phyloP scores from a whole-genome alignment of 106 monocot species.

The Agapanthus africanus region DNA sequence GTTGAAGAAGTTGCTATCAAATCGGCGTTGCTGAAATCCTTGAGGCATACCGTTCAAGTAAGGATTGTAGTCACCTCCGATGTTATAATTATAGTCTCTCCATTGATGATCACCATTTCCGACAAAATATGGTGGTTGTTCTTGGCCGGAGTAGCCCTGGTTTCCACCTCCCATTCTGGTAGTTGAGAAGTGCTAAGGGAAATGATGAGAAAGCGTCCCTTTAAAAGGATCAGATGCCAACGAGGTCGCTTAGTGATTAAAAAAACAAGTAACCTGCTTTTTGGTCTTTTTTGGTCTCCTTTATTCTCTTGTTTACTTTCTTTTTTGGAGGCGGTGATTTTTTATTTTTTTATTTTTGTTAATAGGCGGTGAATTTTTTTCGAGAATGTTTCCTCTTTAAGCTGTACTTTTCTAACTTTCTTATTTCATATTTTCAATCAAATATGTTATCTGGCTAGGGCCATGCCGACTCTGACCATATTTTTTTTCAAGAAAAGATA shows the following conservation, averaged over 20 bases:
- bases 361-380: neutral
- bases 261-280: too few species aligned
- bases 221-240: neutral
- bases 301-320: too few species aligned
- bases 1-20: neutral
- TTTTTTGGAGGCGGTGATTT: neutral
- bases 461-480: too few species aligned
- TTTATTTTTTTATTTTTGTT: neutral
- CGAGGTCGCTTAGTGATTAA: neutral
- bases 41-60: neutral
- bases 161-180: conserved; percentile 2
- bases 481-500: too few species aligned
- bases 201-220: neutral
- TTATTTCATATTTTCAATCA: neutral
- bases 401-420: neutral
- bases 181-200: neutral
- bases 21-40: neutral
- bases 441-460: too few species aligned
- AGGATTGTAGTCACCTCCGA: neutral
- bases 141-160: neutral
- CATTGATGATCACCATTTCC: neutral
- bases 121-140: neutral
- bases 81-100: neutral
- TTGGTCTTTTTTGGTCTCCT: too few species aligned
- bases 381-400: neutral